phyloP scores from a whole-genome alignment of 2,329 filamentous ascomycete genomes.

The Tolypocladium endophyticum region DNA sequence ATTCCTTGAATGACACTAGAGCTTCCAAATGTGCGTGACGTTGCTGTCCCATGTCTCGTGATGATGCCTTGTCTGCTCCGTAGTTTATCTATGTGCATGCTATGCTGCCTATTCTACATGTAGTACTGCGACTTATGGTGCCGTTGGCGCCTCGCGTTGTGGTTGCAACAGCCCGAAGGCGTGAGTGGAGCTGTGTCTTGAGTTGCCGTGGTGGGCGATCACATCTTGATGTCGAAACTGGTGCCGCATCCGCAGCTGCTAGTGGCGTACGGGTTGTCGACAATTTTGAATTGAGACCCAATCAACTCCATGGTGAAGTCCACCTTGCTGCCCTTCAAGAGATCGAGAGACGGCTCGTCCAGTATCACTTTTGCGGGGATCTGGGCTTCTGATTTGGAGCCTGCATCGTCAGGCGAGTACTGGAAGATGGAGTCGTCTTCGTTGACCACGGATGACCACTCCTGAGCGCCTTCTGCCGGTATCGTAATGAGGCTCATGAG shows the following conservation, averaged over 20 bases:
- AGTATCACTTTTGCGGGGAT: slow-evolving; percentile 69
- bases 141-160: neutral
- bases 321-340: slow-evolving; percentile 87
- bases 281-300: slow-evolving; percentile 81
- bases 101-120: neutral
- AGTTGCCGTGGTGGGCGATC: slow-evolving; percentile 5
- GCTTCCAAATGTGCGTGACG: slow-evolving; percentile 16
- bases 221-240: slow-evolving; percentile 85
- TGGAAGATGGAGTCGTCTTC: slow-evolving; percentile 87
- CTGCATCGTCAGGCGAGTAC: slow-evolving; percentile 43
- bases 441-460: slow-evolving; percentile 27
- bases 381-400: slow-evolving; percentile 14
- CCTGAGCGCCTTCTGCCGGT: slow-evolving; percentile 26
- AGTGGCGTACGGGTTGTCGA: slow-evolving; percentile 81
- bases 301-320: slow-evolving; percentile 97
- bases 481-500: slow-evolving; percentile 74
- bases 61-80: neutral
- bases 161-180: neutral
- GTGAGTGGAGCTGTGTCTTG: neutral
- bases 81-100: neutral
- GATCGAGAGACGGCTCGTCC: slow-evolving; percentile 75
- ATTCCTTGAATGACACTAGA: slow-evolving; percentile 29
- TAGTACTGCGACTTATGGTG: neutral
- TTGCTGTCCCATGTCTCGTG: neutral
- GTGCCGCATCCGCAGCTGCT: slow-evolving; percentile 97